Evolutionary conservation across 306 rosid species (phyloP), one percentile per base, ranked within the genome.

Genomic region (Corylus heterophylla): DNA sequence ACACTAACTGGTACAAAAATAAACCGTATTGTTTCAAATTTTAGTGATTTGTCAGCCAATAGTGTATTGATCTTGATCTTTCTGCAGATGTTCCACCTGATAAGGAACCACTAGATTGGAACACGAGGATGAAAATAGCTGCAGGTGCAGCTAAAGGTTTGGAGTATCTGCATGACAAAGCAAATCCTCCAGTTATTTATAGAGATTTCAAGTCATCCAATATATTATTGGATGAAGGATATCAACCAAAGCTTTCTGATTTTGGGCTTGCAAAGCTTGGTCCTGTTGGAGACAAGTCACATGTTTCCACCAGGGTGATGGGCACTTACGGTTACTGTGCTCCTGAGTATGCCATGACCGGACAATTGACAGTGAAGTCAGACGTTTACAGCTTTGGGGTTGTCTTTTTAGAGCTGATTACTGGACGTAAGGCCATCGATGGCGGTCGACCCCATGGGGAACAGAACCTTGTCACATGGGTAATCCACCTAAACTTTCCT

Each of bases 231-330:
- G 97, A 91, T 8, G 97, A 93, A 86, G 97, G 89, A 76, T 93
- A 68, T 80, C 94, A 88, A 49, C 98, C 98, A 35, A 93, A 88
- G 84, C 98, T 93, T 83, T 93, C 98, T 78, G 98, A 93, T 85
- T 93, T 93, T 78, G 98, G 98, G 75, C 98, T 93, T 67, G 98
- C 98, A 13, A 93, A 93, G 88, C 98, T 93, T 69, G 98, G 98
- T 81, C 98, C 98, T 27, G 89, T 89, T 4, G 98, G 97, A 71
- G 97, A 93, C 84, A 93, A 93, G 83, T 93, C 98, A 18, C 98
- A 93, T 44, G 97, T 93, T 84, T 93, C 97, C 75, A 93, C 98
- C 59, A 85, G 97, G 80, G 98, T 93, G 54, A 93, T 91, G 98
- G 98, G 98, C 77, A 93, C 98, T 80, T 93, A 93, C 22, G 98